Evolutionary conservation across 1,284 basidiomycete species (phyloP), one percentile per base, ranked within the genome.

Genomic region (Sphaerobolus stellatus): DNA sequence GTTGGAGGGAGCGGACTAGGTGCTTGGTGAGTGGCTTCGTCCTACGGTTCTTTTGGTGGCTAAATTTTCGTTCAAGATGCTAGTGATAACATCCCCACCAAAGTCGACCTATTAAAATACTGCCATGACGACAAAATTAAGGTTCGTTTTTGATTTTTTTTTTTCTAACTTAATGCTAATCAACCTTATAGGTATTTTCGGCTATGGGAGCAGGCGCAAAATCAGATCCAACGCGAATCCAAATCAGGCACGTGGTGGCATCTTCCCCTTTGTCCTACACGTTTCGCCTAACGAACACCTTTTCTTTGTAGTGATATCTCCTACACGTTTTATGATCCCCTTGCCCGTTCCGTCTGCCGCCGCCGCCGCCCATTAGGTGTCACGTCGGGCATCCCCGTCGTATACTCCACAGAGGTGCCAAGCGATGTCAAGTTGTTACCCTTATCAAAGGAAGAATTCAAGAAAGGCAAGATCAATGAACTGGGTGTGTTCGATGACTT

Each of bases 151-250:
- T n/a, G 43, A 13, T 47, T 8, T 18, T 38, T 44, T 30, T 24
- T 27, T 18, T 33, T 13, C 22, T 13, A 34, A 45, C 28, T 28
- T 36, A 43, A 28, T 28, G 55, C 8, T n/a, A 25, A 49, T 58
- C 30, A 60, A 48, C 28, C 44, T 36, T 45, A 30, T 58, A 89
- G 86, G 89, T 97, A 18, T 97, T 99, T 71, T 92, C 94, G 1
- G 94, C 93, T 18, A 97, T 99, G 93, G 97, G 97, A 40, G 93
- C 96, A 1, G 90, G 95, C n/a, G 92, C 95, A 6, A 99, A 99
- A 74, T 82, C 81, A 57, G 97, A 99, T 68, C 94, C 97, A 0
- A 97, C 94, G 4, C 82, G 94, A 29, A 83, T 99, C 25, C 96
- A 98, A 71, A 97, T 99, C 57, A 76, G 75, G 73, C 75, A 43